Conservation (phyloP, 495 filamentous ascomycete genomes). For the Trypethelium eluteriae region DNA sequence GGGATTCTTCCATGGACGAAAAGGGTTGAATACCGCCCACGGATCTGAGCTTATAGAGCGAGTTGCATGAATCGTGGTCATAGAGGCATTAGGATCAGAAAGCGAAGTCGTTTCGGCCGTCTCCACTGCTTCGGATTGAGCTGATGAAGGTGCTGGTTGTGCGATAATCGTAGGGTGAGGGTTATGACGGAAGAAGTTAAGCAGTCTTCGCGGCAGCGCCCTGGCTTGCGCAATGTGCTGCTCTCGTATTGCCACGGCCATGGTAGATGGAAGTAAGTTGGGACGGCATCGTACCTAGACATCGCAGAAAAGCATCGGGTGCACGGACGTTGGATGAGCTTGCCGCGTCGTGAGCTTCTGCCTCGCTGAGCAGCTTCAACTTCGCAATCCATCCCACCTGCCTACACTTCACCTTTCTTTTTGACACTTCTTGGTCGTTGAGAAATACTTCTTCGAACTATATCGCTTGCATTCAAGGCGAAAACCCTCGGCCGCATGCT, state of each 20-base stretch:
- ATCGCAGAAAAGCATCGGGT: conserved; percentile 2
- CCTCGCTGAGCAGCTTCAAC: conserved; percentile 11
- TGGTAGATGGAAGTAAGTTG: background rate
- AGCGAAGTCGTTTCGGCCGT: conserved; percentile 33
- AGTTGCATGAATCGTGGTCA: conserved; percentile 42
- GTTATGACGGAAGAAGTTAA: conserved; percentile 31
- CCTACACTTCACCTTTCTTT: conserved; percentile 1
- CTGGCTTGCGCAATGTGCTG: conserved; percentile 23
- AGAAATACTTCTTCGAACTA: background rate
- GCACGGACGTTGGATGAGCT: conserved; percentile 19
- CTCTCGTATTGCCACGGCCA: background rate
- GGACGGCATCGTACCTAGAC: conserved; percentile 7
- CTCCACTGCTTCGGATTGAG: conserved; percentile 20
- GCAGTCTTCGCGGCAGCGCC: background rate
- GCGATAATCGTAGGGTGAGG: conserved; percentile 14
- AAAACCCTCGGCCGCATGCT: background rate
- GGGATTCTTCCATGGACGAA: conserved; percentile 62
- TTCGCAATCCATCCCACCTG: background rate
- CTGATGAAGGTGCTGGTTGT: conserved; percentile 1
- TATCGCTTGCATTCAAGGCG: background rate
- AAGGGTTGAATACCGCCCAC: conserved; percentile 54
- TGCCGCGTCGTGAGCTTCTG: conserved; percentile 18
- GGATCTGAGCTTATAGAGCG: background rate
- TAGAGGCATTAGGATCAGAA: conserved; percentile 41
- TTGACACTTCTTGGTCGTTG: background rate